Evolutionary conservation across 2,329 filamentous ascomycete genomes (phyloP), one percentile per base, ranked within the genome.

Genomic region (Xylariales sp.): DNA sequence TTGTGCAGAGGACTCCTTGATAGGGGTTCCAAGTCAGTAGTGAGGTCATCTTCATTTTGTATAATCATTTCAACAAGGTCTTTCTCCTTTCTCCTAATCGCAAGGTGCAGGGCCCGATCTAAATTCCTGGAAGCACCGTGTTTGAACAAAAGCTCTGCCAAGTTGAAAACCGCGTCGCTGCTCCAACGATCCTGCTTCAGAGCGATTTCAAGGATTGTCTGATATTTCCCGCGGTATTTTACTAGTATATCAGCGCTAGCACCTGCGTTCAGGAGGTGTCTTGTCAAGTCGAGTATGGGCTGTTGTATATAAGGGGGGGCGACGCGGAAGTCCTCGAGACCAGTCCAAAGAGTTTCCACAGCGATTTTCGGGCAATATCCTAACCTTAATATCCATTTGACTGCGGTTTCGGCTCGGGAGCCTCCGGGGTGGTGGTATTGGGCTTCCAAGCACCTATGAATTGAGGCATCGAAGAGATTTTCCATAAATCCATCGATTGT

Each of bases 401-500:
- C 28, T 34, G 32, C 28, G 45, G 55, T 43, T 54, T 48, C 41
- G 14, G 54, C 36, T 58, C 18, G 30, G 46, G 23, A 5, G 30
- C 30, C 45, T 57, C 32, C 36, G 12, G 28, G 36, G 28, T 48
- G 3, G 50, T n/a, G 3, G n/a, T n/a, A n/a, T n/a, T 32, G 0
- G 5, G 34, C 3, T 9, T 36, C 34, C 8, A 63, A 23, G 45
- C 18, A 50, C 34, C 18, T 57, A 14, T 4, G 1, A 55, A 66
- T 61, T 18, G 64, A 50, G 4, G 39, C 46, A 8, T 52, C n/a
- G 18, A 43, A 46, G 43, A 66, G 50, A 0, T 62, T 55, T 41
- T 66, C 57, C 34, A 66, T 56, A 36, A 66, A 66, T 30, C 43
- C 57, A 41, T 66, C 6, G 9, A 62, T 66, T 1, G 64, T 66